Percentiles rank a stretch among this genome's conserved stretches.
phyloP scores from a whole-genome alignment of 2,329 filamentous ascomycete species.

The Clonostachys rosea region DNA sequence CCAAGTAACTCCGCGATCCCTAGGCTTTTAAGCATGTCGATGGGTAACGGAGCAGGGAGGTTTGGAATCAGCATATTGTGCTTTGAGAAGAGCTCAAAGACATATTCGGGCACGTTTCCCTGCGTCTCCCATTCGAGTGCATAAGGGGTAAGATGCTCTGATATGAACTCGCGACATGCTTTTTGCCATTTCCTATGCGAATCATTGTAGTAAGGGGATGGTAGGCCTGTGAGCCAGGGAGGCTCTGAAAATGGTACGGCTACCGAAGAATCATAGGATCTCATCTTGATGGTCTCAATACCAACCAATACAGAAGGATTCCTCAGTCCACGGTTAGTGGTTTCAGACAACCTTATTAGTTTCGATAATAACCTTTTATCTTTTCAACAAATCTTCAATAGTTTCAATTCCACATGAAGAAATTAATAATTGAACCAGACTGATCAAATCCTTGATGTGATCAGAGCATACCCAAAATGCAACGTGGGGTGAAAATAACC shows the following conservation, averaged over 20 bases:
- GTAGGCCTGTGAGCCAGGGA: constrained; percentile 60
- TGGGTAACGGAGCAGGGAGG: constrained; percentile 38
- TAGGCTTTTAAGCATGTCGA: constrained; percentile 30
- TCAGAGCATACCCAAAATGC: too few species aligned
- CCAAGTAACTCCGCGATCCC: constrained; percentile 55
- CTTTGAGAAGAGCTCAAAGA: constrained; percentile 25
- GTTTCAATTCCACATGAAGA: too few species aligned
- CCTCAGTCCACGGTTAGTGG: too few species aligned
- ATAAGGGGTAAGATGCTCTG: constrained; percentile 51
- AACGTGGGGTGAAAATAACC: too few species aligned
- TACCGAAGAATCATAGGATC: too few species aligned
- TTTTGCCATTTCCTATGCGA: constrained; percentile 54
- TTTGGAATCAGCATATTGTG: constrained; percentile 30
- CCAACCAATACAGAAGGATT: too few species aligned
- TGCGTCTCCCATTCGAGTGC: constrained; percentile 61
- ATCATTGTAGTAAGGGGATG: constrained; percentile 58
- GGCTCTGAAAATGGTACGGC: constrained; percentile 79
- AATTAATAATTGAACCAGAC: too few species aligned
- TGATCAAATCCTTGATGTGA: too few species aligned
- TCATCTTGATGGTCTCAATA: too few species aligned
- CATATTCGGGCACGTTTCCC: constrained; percentile 40
- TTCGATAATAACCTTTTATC: too few species aligned
- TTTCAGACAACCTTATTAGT: too few species aligned
- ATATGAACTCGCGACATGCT: constrained; percentile 52
- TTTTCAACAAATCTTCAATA: too few species aligned